These are phyloP conservation scores for Hebeloma cylindrosporum DNA, from an alignment of 768 basidiomycete genomes.

Conservation along the genomic window DNA sequence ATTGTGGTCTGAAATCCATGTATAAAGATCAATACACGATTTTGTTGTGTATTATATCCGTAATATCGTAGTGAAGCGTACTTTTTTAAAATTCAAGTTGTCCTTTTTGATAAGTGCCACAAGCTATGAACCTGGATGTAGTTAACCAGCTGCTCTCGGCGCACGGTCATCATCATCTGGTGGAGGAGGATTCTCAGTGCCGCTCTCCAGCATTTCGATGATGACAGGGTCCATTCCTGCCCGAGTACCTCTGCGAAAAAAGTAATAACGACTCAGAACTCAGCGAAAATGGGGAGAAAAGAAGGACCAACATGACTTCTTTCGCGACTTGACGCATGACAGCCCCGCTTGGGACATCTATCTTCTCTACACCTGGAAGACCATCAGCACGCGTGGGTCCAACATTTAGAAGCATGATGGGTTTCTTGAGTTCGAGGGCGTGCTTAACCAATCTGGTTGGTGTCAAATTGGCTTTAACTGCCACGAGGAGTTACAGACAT, in stretches of 20 bases:
- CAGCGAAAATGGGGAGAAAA: slow-evolving; percentile 6
- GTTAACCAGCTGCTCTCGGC: slow-evolving; percentile 24
- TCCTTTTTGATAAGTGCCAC: slow-evolving; percentile 1
- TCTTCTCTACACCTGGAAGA: slow-evolving; percentile 66
- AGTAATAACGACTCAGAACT: not conserved
- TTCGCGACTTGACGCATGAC: slow-evolving; percentile 68
- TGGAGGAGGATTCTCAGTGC: slow-evolving; percentile 51
- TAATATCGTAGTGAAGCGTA: slow-evolving; percentile 7
- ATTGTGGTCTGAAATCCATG: too few species aligned
- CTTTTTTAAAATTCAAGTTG: slow-evolving; percentile 2
- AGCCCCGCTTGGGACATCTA: slow-evolving; percentile 73
- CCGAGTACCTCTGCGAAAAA: slow-evolving; percentile 42
- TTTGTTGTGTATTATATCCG: too few species aligned
- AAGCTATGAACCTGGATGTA: not conserved
- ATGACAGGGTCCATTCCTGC: slow-evolving; percentile 46
- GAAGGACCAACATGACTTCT: slow-evolving; percentile 56
- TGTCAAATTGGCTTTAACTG: slow-evolving; percentile 3
- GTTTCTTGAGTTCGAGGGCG: slow-evolving; percentile 73
- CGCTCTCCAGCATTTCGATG: slow-evolving; percentile 54
- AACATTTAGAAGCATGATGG: slow-evolving; percentile 79
- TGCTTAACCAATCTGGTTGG: slow-evolving; percentile 68
- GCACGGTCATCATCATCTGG: slow-evolving; percentile 33
- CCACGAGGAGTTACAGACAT: not conserved
- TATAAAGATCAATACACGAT: too few species aligned
- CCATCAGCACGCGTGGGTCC: slow-evolving; percentile 88